Conservation (phyloP, 768 basidiomycete genomes). For the Suillus spraguei region DNA sequence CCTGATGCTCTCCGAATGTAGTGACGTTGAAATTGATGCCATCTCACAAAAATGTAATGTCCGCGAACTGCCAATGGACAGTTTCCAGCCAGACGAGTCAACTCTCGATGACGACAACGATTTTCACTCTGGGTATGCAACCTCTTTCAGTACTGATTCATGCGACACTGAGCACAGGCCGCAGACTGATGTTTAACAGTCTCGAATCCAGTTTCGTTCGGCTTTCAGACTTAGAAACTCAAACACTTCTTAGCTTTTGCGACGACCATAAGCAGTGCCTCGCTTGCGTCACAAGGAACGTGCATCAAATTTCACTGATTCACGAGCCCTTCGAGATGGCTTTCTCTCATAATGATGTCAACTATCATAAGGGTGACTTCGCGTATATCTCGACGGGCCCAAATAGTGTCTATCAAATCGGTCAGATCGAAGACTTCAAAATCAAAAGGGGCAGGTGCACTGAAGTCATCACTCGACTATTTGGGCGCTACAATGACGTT, state of each 20-base stretch:
- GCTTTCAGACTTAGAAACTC: slow-evolving; percentile 38
- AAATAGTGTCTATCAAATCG: slow-evolving; percentile 46
- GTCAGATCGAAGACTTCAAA: slow-evolving; percentile 51
- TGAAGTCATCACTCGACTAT: slow-evolving; percentile 42
- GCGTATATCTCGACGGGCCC: slow-evolving; percentile 50
- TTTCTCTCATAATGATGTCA: slow-evolving; percentile 42
- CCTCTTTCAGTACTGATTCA: background rate
- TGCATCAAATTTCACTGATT: slow-evolving; percentile 23
- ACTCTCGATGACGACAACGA: slow-evolving; percentile 39
- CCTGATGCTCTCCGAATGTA: slow-evolving; percentile 54
- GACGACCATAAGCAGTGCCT: slow-evolving; percentile 44
- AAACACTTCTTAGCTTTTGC: slow-evolving; percentile 31
- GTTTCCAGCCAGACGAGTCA: slow-evolving; percentile 52
- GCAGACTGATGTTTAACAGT: slow-evolving; percentile 56
- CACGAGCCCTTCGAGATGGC: slow-evolving; percentile 36
- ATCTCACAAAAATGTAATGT: slow-evolving; percentile 64
- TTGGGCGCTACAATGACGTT: slow-evolving; percentile 49
- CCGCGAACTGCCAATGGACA: slow-evolving; percentile 39
- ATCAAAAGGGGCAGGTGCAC: slow-evolving; percentile 21
- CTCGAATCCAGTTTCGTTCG: slow-evolving; percentile 48
- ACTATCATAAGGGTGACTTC: slow-evolving; percentile 63
- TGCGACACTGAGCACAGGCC: slow-evolving; percentile 11
- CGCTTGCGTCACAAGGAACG: slow-evolving; percentile 45
- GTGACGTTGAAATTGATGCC: slow-evolving; percentile 52
- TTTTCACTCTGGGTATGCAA: slow-evolving; percentile 59